These are phyloP conservation scores for Stropharia rugosoannulata DNA, from an alignment of 768 basidiomycete genomes.

Conservation along the genomic window DNA sequence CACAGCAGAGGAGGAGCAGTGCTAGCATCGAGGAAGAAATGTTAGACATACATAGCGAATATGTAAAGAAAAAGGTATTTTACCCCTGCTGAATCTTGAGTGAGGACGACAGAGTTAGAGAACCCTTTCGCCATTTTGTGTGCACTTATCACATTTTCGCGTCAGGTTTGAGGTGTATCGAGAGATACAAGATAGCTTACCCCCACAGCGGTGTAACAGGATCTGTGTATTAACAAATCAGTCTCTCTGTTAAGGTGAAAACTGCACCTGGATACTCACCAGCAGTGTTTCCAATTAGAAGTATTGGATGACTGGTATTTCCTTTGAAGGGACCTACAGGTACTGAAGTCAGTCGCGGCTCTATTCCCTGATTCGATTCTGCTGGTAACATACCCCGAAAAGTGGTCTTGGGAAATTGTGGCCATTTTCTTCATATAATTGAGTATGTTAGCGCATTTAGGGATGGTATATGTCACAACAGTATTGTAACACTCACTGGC, in stretches of 20 bases:
- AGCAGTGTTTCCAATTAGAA: conserved; percentile 40
- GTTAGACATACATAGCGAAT: not conserved
- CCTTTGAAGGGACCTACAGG: conserved; percentile 31
- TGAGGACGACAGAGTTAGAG: conserved; percentile 12
- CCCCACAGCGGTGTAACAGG: conserved; percentile 28
- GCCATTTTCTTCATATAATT: conserved; percentile 9
- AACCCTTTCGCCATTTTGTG: conserved; percentile 29
- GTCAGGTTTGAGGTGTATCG: not conserved
- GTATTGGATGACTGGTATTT: conserved; percentile 38
- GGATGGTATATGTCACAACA: too few relatives aligned
- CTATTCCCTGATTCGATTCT: not conserved
- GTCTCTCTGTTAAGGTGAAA: not conserved
- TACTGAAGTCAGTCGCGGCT: not conserved
- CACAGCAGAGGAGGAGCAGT: not conserved
- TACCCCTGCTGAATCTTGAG: conserved; percentile 15
- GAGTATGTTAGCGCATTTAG: too few relatives aligned
- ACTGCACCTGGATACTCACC: conserved; percentile 17
- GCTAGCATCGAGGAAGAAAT: not conserved
- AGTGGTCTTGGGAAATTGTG: not conserved
- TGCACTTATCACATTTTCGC: conserved; percentile 25
- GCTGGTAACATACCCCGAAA: not conserved
- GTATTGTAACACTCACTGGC: conserved; percentile 19
- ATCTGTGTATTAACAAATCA: conserved; percentile 14
- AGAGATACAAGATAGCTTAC: conserved; percentile 14
- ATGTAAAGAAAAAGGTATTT: not conserved